A percentile compares a stretch with the other conserved stretches of the same genome.
Conservation (phyloP, 2,329 filamentous ascomycete genomes). For the Pleoardoris graminearum region DNA sequence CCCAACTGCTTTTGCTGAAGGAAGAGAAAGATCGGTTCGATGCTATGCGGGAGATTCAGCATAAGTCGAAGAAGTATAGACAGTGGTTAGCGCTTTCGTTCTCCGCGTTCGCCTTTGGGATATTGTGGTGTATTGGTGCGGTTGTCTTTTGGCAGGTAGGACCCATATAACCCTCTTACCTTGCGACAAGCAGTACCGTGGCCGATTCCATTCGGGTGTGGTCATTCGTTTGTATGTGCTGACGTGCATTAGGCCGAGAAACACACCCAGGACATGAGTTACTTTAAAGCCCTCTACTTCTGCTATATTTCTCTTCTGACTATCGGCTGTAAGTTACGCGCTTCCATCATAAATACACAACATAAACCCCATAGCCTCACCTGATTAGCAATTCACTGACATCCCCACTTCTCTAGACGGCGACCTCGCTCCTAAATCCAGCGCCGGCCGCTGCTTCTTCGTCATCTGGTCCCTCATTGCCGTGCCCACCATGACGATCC, state of each 20-base stretch:
- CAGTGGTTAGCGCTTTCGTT: constrained; percentile 74
- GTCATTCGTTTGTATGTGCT: too few relatives aligned
- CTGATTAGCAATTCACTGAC: too few relatives aligned
- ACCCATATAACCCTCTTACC: neutral
- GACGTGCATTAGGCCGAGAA: constrained; percentile 50
- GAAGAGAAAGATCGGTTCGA: constrained; percentile 69
- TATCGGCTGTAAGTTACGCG: constrained; percentile 70
- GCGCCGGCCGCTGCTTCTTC: constrained; percentile 80
- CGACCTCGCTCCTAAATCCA: constrained; percentile 72
- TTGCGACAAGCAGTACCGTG: too few relatives aligned
- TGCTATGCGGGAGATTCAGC: constrained; percentile 80
- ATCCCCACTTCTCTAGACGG: too few relatives aligned
- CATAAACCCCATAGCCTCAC: too few relatives aligned
- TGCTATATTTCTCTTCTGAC: constrained; percentile 81
- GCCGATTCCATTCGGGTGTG: too few relatives aligned
- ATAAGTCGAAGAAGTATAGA: constrained; percentile 64
- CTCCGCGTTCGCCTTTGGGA: constrained; percentile 68
- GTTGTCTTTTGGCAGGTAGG: constrained; percentile 66
- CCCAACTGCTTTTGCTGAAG: constrained; percentile 60
- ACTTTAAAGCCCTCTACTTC: constrained; percentile 85
- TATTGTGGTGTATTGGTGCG: constrained; percentile 81
- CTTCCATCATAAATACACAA: neutral
- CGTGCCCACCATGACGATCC: constrained; percentile 83
- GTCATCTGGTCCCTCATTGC: constrained; percentile 91
- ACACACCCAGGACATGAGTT: constrained; percentile 62